Base-by-base conservation (phyloP, 2,329 filamentous ascomycete genomes). In the Colletotrichum lentis region DNA sequence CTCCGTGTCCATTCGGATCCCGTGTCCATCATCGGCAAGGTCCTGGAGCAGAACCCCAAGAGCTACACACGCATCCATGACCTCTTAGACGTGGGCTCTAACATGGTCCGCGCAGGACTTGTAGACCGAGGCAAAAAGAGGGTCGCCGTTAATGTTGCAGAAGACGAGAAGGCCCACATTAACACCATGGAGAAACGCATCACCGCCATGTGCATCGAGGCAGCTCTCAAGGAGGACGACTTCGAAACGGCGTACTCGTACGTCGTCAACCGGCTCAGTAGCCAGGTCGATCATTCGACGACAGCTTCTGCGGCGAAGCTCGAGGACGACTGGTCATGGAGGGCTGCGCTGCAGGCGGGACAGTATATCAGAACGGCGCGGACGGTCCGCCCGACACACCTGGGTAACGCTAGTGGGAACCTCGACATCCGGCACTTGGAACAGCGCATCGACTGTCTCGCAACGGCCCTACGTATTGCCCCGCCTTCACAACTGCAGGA, bases 201-300 rank as follows among this genome's bases (percentile, higher is more conserved):
- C 58, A 90, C 89, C 6, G 90, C 91, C 67, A 93, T 95, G 90
- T 93, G 92, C 71, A 88, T 95, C 47, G 89, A 93, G 75, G 89
- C 91, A 16, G 91, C 92, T 14, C 83, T 96, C 1, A 83, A 84
- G 11, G 91, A 94, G 74, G 89, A 94, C 70, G 93, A 89, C 75
- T 96, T 96, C 69, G 93, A 96, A 75, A 96, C 92, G 0, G 92
- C 92, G 12, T 96, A 95, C 76, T 94, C 91, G 0, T 95, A 92
- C 74, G 90, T 94, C 1, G 86, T 93, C 54, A 93, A 89, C 74
- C 87, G 90, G 24, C 82, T 96, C 0, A 82, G 84, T 8, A 76
- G 78, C 10, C 74, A 78, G 35, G 69, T 54, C 62, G 64, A 61
- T n/a, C 64, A 54, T 54, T 64, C 70, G 67, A 72, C 53, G 72